Base-by-base conservation (phyloP, 441 rosid genomes). In the Kokia cookei region DNA sequence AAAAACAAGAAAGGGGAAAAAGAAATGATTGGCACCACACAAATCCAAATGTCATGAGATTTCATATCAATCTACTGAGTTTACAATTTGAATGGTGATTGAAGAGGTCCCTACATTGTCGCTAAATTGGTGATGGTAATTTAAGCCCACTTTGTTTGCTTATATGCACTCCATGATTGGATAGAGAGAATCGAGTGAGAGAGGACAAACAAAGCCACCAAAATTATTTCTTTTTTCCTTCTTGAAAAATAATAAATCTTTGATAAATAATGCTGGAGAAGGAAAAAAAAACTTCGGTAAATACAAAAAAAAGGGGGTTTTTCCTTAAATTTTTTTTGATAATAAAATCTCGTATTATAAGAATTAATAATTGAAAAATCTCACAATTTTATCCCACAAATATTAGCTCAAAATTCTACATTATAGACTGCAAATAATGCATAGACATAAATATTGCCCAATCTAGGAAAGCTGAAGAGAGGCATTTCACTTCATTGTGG, bases 41-140 rank as follows among this genome's bases (percentile, higher is more conserved):
- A 65, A 71, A 64, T 8, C 7, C 13, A 60, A 53, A 1, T 2
- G 26, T 6, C 15, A 53, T 70, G 79, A 74, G 69, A 75, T 69
- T 75, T 87, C 85, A 72, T 81, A 51, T 84, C 88, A 80, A 69
- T 76, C 80, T 65, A 73, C 71, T 70, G 78, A 76, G 77, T 22
- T 32, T 79, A 60, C 77, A 50, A 59, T 72, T 72, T 27, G 78
- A 71, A 75, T 32, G 29, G 80, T 74, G 72, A 51, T 22, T 62
- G 70, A 77, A 82, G 78, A 77, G 84, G 78, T 80, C 87, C 86
- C 83, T 82, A 73, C 81, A 32, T 13, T 43, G 72, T 71, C 77
- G 67, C 75, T 75, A 72, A 32, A 74, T 50, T 76, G 75, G 50
- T 64, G 72, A 55, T 70, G 51, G 65, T 71, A 79, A 83, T 80